phyloP scores from a whole-genome alignment of 2,329 filamentous ascomycete genomes.

The Aspergillus fumigatus region DNA sequence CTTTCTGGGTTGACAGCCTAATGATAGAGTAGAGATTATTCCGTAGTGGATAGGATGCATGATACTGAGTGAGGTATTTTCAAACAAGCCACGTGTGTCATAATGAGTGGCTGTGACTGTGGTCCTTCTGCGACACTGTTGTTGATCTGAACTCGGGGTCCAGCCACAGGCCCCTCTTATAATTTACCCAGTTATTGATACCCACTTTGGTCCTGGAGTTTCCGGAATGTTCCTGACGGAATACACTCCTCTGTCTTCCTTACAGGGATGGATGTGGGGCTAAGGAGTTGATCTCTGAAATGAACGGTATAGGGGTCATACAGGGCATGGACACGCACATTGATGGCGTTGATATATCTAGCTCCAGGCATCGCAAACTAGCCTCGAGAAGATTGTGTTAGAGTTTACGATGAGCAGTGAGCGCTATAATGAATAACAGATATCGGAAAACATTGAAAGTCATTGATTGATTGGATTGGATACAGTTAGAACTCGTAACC shows the following conservation, averaged over 20 bases:
- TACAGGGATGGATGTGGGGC: neutral
- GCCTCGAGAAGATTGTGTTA: no score
- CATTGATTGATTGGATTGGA: neutral
- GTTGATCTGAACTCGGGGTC: neutral
- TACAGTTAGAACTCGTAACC: neutral
- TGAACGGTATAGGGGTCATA: neutral
- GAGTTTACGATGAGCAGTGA: neutral
- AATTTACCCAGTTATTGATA: neutral
- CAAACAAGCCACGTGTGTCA: conserved; percentile 10
- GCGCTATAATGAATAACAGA: neutral
- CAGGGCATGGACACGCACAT: neutral
- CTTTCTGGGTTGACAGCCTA: neutral
- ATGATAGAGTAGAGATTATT: neutral
- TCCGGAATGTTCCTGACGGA: neutral
- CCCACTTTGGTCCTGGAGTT: neutral
- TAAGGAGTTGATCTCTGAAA: neutral
- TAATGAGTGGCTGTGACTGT: conserved; percentile 9
- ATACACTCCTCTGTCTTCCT: neutral
- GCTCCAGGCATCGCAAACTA: neutral
- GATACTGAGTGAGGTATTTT: neutral
- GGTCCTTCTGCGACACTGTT: neutral
- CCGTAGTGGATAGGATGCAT: neutral
- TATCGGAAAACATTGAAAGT: neutral
- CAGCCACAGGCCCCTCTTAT: conserved; percentile 3
- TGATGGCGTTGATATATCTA: neutral